Percentiles rank a stretch among this genome's conserved stretches.
Evolutionary conservation across 179 eudicot genomes (phyloP).

Genomic region (Drosera spatulata): DNA sequence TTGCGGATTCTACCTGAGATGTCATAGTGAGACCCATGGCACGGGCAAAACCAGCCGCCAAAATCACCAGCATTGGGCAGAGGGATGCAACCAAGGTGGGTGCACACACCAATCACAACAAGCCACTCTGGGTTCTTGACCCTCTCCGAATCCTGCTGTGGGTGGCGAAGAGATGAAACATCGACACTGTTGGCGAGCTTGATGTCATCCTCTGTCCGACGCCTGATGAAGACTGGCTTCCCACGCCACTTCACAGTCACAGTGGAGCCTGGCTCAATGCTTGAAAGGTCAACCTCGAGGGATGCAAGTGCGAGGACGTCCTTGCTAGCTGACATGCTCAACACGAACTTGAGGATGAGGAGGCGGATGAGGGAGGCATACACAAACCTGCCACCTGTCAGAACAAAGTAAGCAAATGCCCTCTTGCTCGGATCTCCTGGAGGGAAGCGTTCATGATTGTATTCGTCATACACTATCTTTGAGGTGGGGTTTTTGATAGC

Average conservation of each 20-base stretch:
- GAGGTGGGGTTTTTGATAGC: conserved; percentile 45
- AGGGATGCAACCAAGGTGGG: conserved; percentile 67
- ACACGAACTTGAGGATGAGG: conserved; percentile 51
- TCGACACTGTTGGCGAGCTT: conserved; percentile 57
- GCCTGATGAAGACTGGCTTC: conserved; percentile 67
- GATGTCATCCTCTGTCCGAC: conserved; percentile 54
- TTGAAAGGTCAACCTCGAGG: conserved; percentile 54
- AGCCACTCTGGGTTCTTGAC: conserved; percentile 79
- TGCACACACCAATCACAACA: conserved; percentile 56
- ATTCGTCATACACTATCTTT: conserved; percentile 29
- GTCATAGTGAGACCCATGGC: conserved; percentile 79
- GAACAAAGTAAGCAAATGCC: conserved; percentile 63
- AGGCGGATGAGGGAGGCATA: conserved; percentile 29
- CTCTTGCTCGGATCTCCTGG: conserved; percentile 74
- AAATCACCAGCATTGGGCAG: conserved; percentile 66
- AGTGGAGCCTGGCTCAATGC: too few relatives aligned
- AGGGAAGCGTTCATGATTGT: conserved; percentile 40
- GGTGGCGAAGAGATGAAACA: conserved; percentile 50
- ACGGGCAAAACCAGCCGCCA: conserved; percentile 78
- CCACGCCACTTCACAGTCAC: too few relatives aligned
- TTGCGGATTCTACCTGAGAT: conserved; percentile 10
- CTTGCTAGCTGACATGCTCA: conserved; percentile 67
- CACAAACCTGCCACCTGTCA: conserved; percentile 50
- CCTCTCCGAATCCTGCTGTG: conserved; percentile 54
- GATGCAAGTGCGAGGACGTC: conserved; percentile 71